Evolutionary conservation across 352 stramenopile genomes (phyloP), one percentile per base, ranked within the genome.

Genomic region (Globisporangium canariense): DNA sequence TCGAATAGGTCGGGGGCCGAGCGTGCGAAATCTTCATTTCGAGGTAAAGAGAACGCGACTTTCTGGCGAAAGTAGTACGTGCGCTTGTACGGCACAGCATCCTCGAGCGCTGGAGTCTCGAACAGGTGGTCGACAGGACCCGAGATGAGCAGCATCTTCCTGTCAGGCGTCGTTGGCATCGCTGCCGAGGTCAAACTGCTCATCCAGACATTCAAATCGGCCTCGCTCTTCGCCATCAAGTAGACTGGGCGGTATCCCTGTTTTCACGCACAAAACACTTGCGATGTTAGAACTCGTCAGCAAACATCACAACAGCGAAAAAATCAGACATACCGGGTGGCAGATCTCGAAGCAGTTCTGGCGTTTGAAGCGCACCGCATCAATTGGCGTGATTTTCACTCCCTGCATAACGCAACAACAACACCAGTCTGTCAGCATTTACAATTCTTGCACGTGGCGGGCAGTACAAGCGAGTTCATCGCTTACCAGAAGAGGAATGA

Each of bases 311-410:
- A 3, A 28, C 25, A 28, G 25, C 25, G 25, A 16, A 41, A 41
- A 41, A 41, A 28, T 28, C 2, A 49, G 28, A 6, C 32, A 67
- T 74, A 93, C 85, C 51, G 83, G 84, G 61, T 91, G 84, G 36
- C 79, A 90, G 57, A 94, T 90, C 66, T 94, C 86, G 63, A 94
- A 94, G 74, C 86, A 94, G 73, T 92, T 93, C 46, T 89, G 84
- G 43, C 85, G 81, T 67, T 94, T 94, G 57, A 94, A 94, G 10
- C 85, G 82, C 51, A 77, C 77, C 2, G 80, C 76, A 55, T 94
- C 86, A 16, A 94, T 76, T 1, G 84, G 83, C 25, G 86, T 91
- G 68, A 94, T 87, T 64, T 89, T 78, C 53, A 94, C 84, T 45
- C 82, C 78, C 63, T 75, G 30, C 50, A 36, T 41, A 32, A 16